Percentiles rank a stretch among this genome's conserved stretches.
These are phyloP conservation scores for Elasticomyces elasticus DNA, from an alignment of 495 filamentous ascomycete species.

Conservation along the genomic window DNA sequence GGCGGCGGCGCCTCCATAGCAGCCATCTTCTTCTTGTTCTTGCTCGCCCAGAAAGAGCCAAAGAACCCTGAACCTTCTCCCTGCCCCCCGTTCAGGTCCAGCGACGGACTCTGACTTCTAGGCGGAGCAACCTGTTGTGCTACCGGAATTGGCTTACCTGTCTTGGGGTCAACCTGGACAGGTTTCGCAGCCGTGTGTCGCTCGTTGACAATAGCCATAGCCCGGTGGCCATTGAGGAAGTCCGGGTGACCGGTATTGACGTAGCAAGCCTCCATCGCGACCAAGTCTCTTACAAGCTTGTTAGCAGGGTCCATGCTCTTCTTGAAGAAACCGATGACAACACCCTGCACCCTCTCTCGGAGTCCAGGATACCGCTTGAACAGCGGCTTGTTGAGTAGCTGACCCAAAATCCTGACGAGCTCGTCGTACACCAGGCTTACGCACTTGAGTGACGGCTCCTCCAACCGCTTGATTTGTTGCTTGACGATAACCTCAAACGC, in stretches of 20 bases:
- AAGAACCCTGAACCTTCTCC: constrained; percentile 67
- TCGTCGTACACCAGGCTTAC: constrained; percentile 96
- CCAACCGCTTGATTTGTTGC: constrained; percentile 92
- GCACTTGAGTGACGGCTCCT: constrained; percentile 95
- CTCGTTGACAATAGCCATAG: constrained; percentile 97
- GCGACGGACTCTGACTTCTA: too few relatives aligned
- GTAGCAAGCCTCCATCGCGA: constrained; percentile 91
- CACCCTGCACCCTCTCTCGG: constrained; percentile 92
- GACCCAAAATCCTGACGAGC: constrained; percentile 85
- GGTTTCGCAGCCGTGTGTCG: constrained; percentile 69
- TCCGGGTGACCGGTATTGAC: constrained; percentile 98
- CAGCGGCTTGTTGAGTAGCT: constrained; percentile 76
- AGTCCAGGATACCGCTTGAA: constrained; percentile 86
- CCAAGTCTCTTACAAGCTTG: constrained; percentile 88
- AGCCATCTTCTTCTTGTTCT: constrained; percentile 99
- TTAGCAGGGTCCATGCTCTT: constrained; percentile 95
- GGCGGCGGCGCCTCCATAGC: constrained; percentile 95
- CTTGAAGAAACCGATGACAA: constrained; percentile 96
- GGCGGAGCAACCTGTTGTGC: too few relatives aligned
- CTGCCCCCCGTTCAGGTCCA: constrained; percentile 34
- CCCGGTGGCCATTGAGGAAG: constrained; percentile 84
- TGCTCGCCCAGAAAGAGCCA: constrained; percentile 91
- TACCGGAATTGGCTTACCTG: constrained; percentile 84
- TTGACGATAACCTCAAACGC: constrained; percentile 98
- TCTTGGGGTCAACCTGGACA: constrained; percentile 97